These are phyloP conservation scores for Aspergillus glaucus DNA, from an alignment of 2,329 filamentous ascomycete genomes.

Conservation along the genomic window DNA sequence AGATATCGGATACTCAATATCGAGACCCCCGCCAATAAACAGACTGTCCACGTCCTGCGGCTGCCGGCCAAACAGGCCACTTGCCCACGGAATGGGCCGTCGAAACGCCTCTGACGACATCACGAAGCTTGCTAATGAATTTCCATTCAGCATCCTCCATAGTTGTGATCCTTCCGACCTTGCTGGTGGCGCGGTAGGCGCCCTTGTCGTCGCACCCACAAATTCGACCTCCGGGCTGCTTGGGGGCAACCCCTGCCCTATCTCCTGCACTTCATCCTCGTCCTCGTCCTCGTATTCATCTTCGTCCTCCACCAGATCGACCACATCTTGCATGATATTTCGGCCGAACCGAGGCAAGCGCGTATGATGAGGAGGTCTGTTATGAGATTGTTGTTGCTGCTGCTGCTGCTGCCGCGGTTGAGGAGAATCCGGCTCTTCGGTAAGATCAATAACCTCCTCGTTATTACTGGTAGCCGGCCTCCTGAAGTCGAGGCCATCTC, in stretches of 20 bases:
- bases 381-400: slow-evolving; percentile 7
- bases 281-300: slow-evolving; percentile 15
- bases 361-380: slow-evolving; percentile 6
- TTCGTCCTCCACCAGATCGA: slow-evolving; percentile 35
- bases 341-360: slow-evolving; percentile 31
- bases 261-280: slow-evolving; percentile 6
- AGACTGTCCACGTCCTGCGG: slow-evolving; percentile 12
- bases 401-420: slow-evolving; percentile 6
- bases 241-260: slow-evolving; percentile 4
- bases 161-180: slow-evolving; percentile 5
- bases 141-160: slow-evolving; percentile 8
- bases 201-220: slow-evolving; percentile 26
- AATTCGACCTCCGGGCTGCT: slow-evolving; percentile 48
- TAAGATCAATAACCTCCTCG: slow-evolving; percentile 42
- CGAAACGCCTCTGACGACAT: neutral
- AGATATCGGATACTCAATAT: slow-evolving; percentile 36
- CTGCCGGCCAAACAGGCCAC: neutral
- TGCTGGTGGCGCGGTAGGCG: slow-evolving; percentile 9
- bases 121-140: neutral
- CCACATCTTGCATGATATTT: slow-evolving; percentile 32
- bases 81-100: neutral
- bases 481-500: slow-evolving; percentile 52
- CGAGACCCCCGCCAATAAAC: slow-evolving; percentile 20
- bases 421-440: slow-evolving; percentile 38
- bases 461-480: slow-evolving; percentile 35